Evolutionary conservation across 805 yeast genomes (phyloP).

Genomic region (Candida fluviatilis): DNA sequence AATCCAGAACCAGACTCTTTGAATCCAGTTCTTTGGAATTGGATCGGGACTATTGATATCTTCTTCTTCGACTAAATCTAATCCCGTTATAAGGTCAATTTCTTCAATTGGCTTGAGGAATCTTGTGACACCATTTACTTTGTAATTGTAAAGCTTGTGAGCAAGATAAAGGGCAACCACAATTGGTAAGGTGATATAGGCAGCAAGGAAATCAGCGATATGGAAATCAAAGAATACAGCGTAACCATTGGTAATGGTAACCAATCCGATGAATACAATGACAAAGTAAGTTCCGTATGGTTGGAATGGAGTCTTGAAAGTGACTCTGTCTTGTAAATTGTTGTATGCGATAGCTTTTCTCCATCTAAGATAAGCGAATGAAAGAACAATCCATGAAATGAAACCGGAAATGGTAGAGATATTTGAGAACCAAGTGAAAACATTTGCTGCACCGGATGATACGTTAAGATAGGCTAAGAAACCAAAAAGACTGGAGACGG

Average conservation of each 20-base stretch:
- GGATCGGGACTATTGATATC: constrained; percentile 35
- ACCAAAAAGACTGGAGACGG: constrained; percentile 31
- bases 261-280: constrained; percentile 44
- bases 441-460: constrained; percentile 48
- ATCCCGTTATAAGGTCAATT: constrained; percentile 57
- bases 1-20: constrained; percentile 49
- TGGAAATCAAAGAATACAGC: constrained; percentile 60
- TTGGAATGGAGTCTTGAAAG: constrained; percentile 53
- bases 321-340: constrained; percentile 49
- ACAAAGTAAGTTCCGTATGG: constrained; percentile 57
- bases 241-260: constrained; percentile 70
- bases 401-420: constrained; percentile 66
- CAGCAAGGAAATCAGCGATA: constrained; percentile 60
- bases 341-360: constrained; percentile 59
- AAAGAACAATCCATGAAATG: constrained; percentile 55
- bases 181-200: constrained; percentile 64
- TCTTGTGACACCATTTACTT: constrained; percentile 19
- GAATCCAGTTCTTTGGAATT: constrained; percentile 36
- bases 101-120: constrained; percentile 51
- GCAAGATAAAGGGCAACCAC: constrained; percentile 51
- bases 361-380: constrained; percentile 55
- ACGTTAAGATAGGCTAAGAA: constrained; percentile 53
- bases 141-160: constrained; percentile 46
- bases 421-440: constrained; percentile 63
- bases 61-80: constrained; percentile 57